These are phyloP conservation scores for Centaurea solstitialis DNA, from an alignment of 129 eudicot species.

Conservation along the genomic window DNA sequence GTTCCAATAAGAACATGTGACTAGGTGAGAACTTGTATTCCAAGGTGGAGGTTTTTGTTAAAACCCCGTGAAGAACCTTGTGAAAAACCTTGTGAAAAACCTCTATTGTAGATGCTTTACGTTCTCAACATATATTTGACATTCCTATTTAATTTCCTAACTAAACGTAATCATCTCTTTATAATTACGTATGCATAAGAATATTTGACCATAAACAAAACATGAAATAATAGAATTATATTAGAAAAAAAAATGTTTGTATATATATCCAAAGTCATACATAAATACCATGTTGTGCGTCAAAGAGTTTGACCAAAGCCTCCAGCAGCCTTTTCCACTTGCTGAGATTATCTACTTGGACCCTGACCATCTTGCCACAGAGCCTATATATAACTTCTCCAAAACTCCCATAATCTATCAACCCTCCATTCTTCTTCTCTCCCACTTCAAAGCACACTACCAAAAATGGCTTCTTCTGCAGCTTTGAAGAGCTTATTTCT, in stretches of 20 bases:
- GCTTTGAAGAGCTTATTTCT: background rate
- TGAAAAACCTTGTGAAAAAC: too few species aligned
- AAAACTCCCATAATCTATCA: background rate
- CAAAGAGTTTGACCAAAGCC: background rate
- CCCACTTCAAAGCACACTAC: background rate
- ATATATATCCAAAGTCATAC: background rate
- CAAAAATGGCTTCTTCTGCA: constrained; percentile 4
- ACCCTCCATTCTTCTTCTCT: background rate
- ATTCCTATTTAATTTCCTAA: too few species aligned
- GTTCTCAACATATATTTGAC: too few species aligned
- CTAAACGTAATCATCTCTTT: too few species aligned
- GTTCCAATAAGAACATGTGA: too few species aligned
- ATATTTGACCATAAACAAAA: background rate
- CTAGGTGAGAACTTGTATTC: too few species aligned
- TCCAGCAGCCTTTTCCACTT: background rate
- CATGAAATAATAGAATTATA: background rate
- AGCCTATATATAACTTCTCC: background rate
- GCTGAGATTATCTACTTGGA: background rate
- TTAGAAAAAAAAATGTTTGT: background rate
- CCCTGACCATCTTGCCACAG: background rate
- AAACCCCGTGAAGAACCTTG: too few species aligned
- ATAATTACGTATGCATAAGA: background rate
- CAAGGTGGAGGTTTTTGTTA: too few species aligned
- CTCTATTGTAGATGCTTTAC: too few species aligned
- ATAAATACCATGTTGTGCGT: background rate